Percentiles rank a stretch among this genome's conserved stretches.
These are phyloP conservation scores for Phoma sp. DNA, from an alignment of 2,329 filamentous ascomycete genomes.

Conservation along the genomic window DNA sequence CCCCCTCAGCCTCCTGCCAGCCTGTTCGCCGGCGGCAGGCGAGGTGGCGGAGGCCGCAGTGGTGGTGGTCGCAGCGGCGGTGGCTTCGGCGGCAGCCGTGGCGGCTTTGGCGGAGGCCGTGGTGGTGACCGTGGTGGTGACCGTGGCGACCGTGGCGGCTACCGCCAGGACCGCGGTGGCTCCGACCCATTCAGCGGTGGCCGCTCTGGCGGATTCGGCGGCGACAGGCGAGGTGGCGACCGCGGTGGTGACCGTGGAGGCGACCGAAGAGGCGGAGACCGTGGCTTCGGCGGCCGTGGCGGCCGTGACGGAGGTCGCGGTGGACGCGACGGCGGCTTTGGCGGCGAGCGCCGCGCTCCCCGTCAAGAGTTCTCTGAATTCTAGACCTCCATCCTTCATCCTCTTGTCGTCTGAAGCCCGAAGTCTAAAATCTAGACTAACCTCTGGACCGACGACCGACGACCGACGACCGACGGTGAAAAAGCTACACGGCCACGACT, in stretches of 20 bases:
- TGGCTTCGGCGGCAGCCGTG: slow-evolving; percentile 21
- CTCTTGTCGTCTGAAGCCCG: too few relatives aligned
- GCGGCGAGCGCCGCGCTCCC: slow-evolving; percentile 21
- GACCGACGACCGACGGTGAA: too few relatives aligned
- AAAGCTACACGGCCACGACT: neutral
- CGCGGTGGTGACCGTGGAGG: slow-evolving; percentile 21
- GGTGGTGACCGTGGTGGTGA: slow-evolving; percentile 15
- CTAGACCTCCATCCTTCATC: neutral
- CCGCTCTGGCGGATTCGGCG: slow-evolving; percentile 14
- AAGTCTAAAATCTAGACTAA: too few relatives aligned
- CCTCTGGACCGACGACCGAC: too few relatives aligned
- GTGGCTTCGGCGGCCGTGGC: slow-evolving; percentile 24
- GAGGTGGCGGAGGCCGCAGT: slow-evolving; percentile 20
- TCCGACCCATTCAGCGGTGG: slow-evolving; percentile 3
- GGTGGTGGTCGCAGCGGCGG: slow-evolving; percentile 1
- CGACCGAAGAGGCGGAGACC: slow-evolving; percentile 17
- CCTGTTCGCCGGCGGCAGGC: slow-evolving; percentile 20
- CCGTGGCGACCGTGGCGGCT: slow-evolving; percentile 22
- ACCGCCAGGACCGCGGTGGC: slow-evolving; percentile 20
- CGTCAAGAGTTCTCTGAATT: slow-evolving; percentile 12
- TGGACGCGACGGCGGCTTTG: slow-evolving; percentile 7
- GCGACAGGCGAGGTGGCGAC: slow-evolving; percentile 18
- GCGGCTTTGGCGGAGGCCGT: slow-evolving; percentile 27
- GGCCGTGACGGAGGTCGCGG: slow-evolving; percentile 23
- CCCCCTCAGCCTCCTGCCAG: slow-evolving; percentile 48